Conservation (phyloP, 345 rosid species). For the Bruguiera gymnorhiza region DNA sequence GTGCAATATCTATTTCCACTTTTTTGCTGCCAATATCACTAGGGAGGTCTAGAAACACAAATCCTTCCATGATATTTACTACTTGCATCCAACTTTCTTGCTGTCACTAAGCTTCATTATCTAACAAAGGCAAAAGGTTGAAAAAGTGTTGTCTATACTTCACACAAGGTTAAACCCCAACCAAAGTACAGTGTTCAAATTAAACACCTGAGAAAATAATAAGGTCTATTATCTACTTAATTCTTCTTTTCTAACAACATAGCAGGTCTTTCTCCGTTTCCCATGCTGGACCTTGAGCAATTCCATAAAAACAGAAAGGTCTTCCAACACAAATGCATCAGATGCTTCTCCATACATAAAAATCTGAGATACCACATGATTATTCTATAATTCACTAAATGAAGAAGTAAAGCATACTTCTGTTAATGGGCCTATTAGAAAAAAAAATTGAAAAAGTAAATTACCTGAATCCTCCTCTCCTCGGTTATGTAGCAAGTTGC, state of each 20-base stretch:
- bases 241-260: no score
- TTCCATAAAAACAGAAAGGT: no score
- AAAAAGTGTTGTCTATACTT: background rate
- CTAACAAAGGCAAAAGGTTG: background rate
- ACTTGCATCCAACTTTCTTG: background rate
- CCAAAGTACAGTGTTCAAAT: no score
- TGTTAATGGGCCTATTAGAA: background rate
- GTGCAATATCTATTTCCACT: no score
- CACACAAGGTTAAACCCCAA: background rate
- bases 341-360: no score
- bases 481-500: conserved; percentile 77
- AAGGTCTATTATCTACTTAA: no score
- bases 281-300: no score
- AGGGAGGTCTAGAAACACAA: no score
- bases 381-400: background rate
- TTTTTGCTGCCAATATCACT: no score
- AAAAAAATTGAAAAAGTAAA: conserved; percentile 3
- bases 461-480: conserved; percentile 56
- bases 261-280: no score
- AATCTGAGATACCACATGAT: background rate
- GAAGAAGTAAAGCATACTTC: background rate
- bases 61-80: background rate
- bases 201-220: background rate
- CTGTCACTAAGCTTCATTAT: background rate
- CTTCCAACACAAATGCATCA: no score